A percentile compares a stretch with the other conserved stretches of the same genome.
phyloP scores from a whole-genome alignment of 345 rosid genomes.

The Bruguiera parviflora region DNA sequence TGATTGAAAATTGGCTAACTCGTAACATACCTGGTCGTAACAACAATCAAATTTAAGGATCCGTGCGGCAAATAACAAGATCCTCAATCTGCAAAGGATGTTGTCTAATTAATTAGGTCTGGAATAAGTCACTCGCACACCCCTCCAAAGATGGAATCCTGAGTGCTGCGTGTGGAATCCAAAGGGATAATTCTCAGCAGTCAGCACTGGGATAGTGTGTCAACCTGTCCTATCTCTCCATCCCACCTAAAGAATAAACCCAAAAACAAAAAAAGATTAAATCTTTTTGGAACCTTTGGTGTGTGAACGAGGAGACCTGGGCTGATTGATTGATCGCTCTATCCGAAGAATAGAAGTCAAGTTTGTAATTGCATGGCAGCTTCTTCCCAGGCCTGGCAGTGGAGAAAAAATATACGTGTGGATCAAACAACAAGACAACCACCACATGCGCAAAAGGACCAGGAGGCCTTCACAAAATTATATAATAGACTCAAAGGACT shows the following conservation, averaged over 20 bases:
- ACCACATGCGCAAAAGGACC: slow-evolving; percentile 1
- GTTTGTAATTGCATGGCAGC: slow-evolving; percentile 3
- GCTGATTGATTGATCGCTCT: not conserved
- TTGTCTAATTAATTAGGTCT: not conserved
- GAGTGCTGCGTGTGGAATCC: not conserved
- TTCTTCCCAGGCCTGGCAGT: not conserved
- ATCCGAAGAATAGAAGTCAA: slow-evolving; percentile 21
- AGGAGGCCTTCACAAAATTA: not conserved
- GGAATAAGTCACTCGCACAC: not conserved
- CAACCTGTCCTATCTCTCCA: not conserved
- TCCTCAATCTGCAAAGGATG: not conserved
- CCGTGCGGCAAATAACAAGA: no score
- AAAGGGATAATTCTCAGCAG: no score
- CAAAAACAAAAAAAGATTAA: not conserved
- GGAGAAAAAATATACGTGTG: not conserved
- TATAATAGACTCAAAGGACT: not conserved
- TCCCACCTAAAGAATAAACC: not conserved
- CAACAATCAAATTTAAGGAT: not conserved
- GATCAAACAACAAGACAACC: not conserved
- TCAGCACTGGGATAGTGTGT: no score
- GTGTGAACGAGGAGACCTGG: not conserved
- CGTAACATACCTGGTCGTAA: not conserved
- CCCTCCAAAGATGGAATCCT: not conserved
- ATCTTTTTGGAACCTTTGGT: not conserved
- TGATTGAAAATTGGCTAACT: not conserved